Conservation (phyloP, 2,329 filamentous ascomycete genomes). For the Colletotrichum tropicicola region DNA sequence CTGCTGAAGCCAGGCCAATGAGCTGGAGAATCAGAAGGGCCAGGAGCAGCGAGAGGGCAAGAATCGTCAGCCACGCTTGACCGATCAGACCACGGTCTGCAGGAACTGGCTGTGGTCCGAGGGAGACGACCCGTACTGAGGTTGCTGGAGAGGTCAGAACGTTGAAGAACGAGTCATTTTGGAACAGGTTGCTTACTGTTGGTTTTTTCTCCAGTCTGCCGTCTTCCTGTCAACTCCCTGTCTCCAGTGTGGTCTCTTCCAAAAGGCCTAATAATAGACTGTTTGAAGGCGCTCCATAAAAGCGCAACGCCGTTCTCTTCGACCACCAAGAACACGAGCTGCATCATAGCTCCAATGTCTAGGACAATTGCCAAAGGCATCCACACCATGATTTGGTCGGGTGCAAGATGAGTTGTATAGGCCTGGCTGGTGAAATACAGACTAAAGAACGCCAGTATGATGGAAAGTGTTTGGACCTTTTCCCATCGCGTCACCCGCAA, state of each 20-base stretch:
- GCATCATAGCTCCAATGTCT: slow-evolving; percentile 31
- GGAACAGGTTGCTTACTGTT: background rate
- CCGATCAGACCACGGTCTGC: slow-evolving; percentile 11
- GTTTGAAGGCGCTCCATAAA: slow-evolving; percentile 16
- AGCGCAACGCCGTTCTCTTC: slow-evolving; percentile 16
- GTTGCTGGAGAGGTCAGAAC: background rate
- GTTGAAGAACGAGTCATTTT: background rate
- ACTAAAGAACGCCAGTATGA: slow-evolving; percentile 29
- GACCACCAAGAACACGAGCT: slow-evolving; percentile 28
- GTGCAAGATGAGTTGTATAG: slow-evolving; percentile 27
- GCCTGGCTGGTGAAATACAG: slow-evolving; percentile 28
- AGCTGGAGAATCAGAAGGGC: slow-evolving; percentile 22
- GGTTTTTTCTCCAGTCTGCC: background rate
- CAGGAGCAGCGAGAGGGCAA: slow-evolving; percentile 19
- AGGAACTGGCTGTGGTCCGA: slow-evolving; percentile 5
- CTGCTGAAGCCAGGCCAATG: slow-evolving; percentile 24
- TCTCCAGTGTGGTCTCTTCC: too few species aligned
- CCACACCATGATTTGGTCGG: slow-evolving; percentile 29
- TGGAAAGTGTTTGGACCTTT: slow-evolving; percentile 28
- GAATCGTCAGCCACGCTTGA: slow-evolving; percentile 25
- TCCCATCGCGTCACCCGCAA: slow-evolving; percentile 30
- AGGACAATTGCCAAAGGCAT: slow-evolving; percentile 29
- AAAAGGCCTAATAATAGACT: background rate
- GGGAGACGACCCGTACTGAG: background rate
- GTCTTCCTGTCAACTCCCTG: background rate